These are phyloP conservation scores for Trichoderma citrinoviride DNA, from an alignment of 2,329 filamentous ascomycete genomes.

Conservation along the genomic window DNA sequence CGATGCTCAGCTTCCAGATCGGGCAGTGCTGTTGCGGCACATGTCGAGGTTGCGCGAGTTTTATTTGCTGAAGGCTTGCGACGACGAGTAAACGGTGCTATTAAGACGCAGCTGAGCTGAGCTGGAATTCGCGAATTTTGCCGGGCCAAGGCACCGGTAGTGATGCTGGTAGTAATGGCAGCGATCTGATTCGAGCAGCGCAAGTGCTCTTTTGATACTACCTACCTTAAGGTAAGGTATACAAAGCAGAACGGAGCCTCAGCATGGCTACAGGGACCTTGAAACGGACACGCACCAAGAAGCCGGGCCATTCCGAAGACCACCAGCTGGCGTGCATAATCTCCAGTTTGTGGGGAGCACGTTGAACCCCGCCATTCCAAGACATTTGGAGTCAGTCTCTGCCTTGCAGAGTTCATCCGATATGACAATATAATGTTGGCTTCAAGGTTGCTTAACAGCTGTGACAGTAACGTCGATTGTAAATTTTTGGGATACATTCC, in stretches of 20 bases:
- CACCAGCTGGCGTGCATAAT: constrained; percentile 3
- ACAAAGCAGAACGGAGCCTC: too few relatives aligned
- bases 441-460: too few relatives aligned
- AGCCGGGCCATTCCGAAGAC: constrained; percentile 10
- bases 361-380: neutral
- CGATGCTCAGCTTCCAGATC: neutral
- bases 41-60: constrained; percentile 7
- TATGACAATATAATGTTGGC: too few relatives aligned
- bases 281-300: neutral
- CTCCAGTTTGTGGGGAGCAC: constrained; percentile 1
- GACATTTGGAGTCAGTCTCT: neutral
- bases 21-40: neutral
- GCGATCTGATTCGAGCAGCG: neutral
- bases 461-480: too few relatives aligned
- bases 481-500: too few relatives aligned
- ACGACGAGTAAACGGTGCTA: neutral
- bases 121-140: neutral
- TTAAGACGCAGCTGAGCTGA: neutral
- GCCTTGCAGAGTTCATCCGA: neutral
- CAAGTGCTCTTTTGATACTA: neutral
- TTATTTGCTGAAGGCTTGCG: neutral
- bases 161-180: too few relatives aligned
- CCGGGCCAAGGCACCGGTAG: too few relatives aligned
- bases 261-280: neutral
- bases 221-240: too few relatives aligned